A percentile compares a stretch with the other conserved stretches of the same genome.
Evolutionary conservation across 305 asterid genomes (phyloP).

Genomic region (Fraxinus ornus): DNA sequence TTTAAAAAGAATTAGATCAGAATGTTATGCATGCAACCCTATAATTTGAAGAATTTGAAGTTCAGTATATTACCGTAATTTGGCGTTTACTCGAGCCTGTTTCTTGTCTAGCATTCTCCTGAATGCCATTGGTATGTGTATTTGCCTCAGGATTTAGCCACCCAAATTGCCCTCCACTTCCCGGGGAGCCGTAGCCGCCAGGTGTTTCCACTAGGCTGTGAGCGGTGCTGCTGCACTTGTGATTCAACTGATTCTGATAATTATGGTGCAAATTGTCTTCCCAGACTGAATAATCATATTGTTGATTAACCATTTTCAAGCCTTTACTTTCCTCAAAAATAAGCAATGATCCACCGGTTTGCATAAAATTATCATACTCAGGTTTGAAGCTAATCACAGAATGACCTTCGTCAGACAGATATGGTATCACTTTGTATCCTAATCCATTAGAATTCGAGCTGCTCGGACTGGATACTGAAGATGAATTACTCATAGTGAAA

Average conservation of each 20-base stretch:
- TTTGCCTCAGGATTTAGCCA: slow-evolving; percentile 50
- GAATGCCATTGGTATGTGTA: slow-evolving; percentile 19
- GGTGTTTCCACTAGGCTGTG: neutral
- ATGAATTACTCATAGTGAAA: slow-evolving; percentile 45
- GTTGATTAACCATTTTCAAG: slow-evolving; percentile 26
- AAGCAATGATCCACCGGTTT: slow-evolving; percentile 47
- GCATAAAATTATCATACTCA: slow-evolving; percentile 38
- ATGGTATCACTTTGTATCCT: slow-evolving; percentile 30
- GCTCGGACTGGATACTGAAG: slow-evolving; percentile 75
- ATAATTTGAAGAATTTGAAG: neutral
- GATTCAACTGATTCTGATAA: slow-evolving; percentile 29
- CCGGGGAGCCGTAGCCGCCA: slow-evolving; percentile 23
- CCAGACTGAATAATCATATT: slow-evolving; percentile 50
- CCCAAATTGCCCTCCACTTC: slow-evolving; percentile 31
- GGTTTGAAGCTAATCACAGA: slow-evolving; percentile 55
- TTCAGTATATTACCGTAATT: slow-evolving; percentile 37
- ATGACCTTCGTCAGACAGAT: slow-evolving; percentile 47
- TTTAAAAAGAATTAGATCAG: slow-evolving; percentile 1
- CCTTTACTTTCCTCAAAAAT: slow-evolving; percentile 47
- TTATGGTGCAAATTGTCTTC: slow-evolving; percentile 38
- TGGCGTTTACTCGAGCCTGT: slow-evolving; percentile 53
- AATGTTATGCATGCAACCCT: neutral
- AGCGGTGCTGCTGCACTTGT: slow-evolving; percentile 23
- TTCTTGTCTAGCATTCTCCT: slow-evolving; percentile 35
- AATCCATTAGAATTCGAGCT: slow-evolving; percentile 67